Conservation (phyloP, 1,139 yeast genomes). For the Hyphopichia pseudoburtonii region DNA sequence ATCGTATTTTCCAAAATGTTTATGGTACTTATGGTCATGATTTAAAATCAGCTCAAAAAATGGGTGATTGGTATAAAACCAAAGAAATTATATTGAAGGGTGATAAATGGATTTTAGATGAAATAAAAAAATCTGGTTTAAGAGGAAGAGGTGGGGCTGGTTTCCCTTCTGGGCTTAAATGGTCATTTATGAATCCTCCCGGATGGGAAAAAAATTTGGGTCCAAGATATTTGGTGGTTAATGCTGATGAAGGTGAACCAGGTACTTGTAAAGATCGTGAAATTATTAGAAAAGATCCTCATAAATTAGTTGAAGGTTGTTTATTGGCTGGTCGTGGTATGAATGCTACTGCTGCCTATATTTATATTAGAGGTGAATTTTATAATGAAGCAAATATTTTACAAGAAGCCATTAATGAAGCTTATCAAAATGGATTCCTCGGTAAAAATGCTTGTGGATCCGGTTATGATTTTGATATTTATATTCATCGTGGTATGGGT, state of each 20-base stretch:
- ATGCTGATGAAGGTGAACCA: constrained; percentile 94
- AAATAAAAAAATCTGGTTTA: constrained; percentile 78
- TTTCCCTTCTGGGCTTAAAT: constrained; percentile 84
- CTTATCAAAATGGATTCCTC: constrained; percentile 73
- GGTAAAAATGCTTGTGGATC: constrained; percentile 87
- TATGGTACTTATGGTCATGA: constrained; percentile 75
- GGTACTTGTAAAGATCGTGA: constrained; percentile 92
- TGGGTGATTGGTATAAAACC: constrained; percentile 92
- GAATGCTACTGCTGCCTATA: constrained; percentile 92
- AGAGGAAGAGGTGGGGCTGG: constrained; percentile 96
- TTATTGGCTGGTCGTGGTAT: constrained; percentile 83
- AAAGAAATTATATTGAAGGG: constrained; percentile 81
- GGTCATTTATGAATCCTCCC: constrained; percentile 94
- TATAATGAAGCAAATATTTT: constrained; percentile 72
- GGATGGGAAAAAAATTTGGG: constrained; percentile 89
- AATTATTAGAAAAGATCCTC: constrained; percentile 86
- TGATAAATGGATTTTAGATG: constrained; percentile 84
- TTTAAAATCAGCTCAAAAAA: constrained; percentile 67
- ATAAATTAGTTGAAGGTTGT: constrained; percentile 86
- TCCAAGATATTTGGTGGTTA: constrained; percentile 81
- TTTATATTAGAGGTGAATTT: constrained; percentile 86
- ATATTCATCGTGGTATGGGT: constrained; percentile 87
- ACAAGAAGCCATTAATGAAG: constrained; percentile 82
- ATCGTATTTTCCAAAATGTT: constrained; percentile 81
- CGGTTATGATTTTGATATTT: constrained; percentile 80